These are phyloP conservation scores for Calonectria honghensis DNA, from an alignment of 2,329 filamentous ascomycete genomes.

Conservation along the genomic window DNA sequence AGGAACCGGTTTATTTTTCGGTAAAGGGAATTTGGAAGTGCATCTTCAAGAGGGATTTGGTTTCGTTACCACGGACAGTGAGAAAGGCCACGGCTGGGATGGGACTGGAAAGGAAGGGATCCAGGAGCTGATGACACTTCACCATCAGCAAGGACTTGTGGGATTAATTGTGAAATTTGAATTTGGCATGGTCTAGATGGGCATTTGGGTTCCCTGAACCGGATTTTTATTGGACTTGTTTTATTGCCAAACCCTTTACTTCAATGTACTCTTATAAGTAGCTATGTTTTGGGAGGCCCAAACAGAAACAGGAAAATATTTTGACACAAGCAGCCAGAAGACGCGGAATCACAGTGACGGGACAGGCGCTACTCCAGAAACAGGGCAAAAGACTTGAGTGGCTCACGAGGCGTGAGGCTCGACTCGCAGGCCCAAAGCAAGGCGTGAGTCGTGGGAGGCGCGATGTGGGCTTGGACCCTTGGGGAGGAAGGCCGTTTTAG, in stretches of 20 bases:
- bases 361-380: not conserved
- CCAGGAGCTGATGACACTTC: not conserved
- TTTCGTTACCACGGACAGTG: conserved; percentile 44
- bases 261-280: conserved; percentile 25
- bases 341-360: not conserved
- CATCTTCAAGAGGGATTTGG: conserved; percentile 44
- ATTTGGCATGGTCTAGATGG: conserved; percentile 43
- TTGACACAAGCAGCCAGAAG: conserved; percentile 26
- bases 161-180: conserved; percentile 42
- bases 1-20: conserved; percentile 30
- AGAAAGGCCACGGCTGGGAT: conserved; percentile 27
- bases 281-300: conserved; percentile 14
- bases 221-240: conserved; percentile 35
- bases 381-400: not conserved
- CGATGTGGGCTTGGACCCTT: conserved; percentile 19
- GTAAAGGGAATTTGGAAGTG: conserved; percentile 38
- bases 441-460: conserved; percentile 26
- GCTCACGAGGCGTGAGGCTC: conserved; percentile 18
- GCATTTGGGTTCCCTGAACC: conserved; percentile 28
- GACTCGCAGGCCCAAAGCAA: not conserved
- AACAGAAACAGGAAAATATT: conserved; percentile 21
- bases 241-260: conserved; percentile 15
- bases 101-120: conserved; percentile 18
- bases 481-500: conserved; percentile 19
- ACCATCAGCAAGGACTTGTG: conserved; percentile 26